Conservation (phyloP, 2,329 filamentous ascomycete genomes). For the Setomelanomma holmii region DNA sequence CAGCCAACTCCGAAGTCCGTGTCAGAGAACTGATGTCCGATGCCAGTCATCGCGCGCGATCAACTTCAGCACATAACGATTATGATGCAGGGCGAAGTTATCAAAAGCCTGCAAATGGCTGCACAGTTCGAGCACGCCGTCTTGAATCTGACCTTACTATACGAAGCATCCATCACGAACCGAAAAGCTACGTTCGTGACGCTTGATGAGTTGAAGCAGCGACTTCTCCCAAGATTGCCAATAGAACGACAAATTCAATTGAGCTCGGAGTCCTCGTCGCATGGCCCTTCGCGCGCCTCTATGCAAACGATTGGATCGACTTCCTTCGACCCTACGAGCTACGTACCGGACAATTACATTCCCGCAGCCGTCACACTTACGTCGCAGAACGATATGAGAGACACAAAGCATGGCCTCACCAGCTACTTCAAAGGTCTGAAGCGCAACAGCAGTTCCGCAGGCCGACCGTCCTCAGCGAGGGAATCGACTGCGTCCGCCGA, state of each 20-base stretch:
- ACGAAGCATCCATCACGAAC: slow-evolving; percentile 48
- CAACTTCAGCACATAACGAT: slow-evolving; percentile 48
- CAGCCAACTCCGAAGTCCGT: slow-evolving; percentile 16
- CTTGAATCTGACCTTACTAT: slow-evolving; percentile 41
- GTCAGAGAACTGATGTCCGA: neutral
- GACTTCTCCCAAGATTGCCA: slow-evolving; percentile 36
- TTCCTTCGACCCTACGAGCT: neutral
- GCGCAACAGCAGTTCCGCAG: slow-evolving; percentile 17
- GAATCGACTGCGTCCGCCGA: slow-evolving; percentile 10
- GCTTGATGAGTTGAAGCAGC: slow-evolving; percentile 48
- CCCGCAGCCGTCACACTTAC: slow-evolving; percentile 28
- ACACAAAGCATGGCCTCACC: slow-evolving; percentile 25
- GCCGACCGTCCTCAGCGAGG: slow-evolving; percentile 5
- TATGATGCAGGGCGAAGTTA: slow-evolving; percentile 50
- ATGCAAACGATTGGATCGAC: slow-evolving; percentile 23
- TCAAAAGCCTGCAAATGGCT: slow-evolving; percentile 49
- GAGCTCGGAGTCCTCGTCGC: no score
- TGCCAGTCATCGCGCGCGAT: slow-evolving; percentile 45
- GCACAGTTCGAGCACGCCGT: slow-evolving; percentile 34
- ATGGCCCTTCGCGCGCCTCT: slow-evolving; percentile 15
- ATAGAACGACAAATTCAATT: slow-evolving; percentile 24
- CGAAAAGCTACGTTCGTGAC: slow-evolving; percentile 41
- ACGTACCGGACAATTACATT: slow-evolving; percentile 7
- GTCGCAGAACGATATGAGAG: slow-evolving; percentile 13
- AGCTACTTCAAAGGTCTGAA: slow-evolving; percentile 30